Base-by-base conservation (phyloP, 495 filamentous ascomycete species). In the Talaromyces trachyspermus region DNA sequence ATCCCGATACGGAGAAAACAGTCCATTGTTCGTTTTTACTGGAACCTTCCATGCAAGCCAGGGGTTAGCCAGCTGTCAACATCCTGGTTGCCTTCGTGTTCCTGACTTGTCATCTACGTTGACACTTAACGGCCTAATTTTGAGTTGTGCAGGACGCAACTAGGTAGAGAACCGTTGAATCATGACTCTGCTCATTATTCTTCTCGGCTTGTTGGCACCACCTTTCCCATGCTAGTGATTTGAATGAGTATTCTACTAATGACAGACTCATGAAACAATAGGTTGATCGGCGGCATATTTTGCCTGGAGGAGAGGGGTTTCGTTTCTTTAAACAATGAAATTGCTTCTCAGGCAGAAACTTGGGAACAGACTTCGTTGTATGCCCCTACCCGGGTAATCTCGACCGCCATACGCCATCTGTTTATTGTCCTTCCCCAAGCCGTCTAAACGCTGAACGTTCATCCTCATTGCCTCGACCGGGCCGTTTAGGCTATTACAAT, bases 111-210 rank as follows among this genome's bases (percentile, higher is more conserved):
- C 24, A 43, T 43, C 39, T 22, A 27, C 39, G 12, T 25, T 43
- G 14, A 19, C n/a, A 43, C 23, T 43, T 24, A n/a, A 43, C 19
- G 5, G n/a, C 23, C 39, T 5, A 27, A 19, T 27, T 43, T 43
- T n/a, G 41, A 43, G 41, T 43, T 20, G 47, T 38, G 20, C 36
- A 23, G 46, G 30, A 32, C 19, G n/a, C 18, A 23, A 49, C 19
- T 29, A 29, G 5, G 36, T 37, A 35, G 17, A 38, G 19, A 8
- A 17, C 36, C 23, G 19, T 20, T 40, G n/a, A 40, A 40, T 40
- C 7, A 42, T 49, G 26, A 40, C 35, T 27, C 46, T 49, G 26
- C 35, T 40, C 33, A 49, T 49, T 20, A 42, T 47, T 47, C n/a
- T 47, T 35, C 23, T 24, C 17, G n/a, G 32, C 44, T 47, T 49